phyloP scores from a whole-genome alignment of 495 filamentous ascomycete species.

The Staphylotrichum longicolle region DNA sequence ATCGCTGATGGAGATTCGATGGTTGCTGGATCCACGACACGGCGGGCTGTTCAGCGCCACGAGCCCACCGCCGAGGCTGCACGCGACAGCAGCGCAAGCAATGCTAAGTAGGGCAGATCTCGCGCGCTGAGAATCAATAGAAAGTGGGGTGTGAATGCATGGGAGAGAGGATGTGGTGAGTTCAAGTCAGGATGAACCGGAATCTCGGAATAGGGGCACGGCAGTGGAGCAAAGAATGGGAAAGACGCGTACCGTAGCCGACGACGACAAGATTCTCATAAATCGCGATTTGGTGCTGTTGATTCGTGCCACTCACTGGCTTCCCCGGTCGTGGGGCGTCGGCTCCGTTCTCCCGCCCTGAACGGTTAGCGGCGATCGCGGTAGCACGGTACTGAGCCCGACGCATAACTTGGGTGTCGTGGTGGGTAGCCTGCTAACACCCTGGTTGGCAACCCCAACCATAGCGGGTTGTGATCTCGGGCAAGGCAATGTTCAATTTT shows the following conservation, averaged over 20 bases:
- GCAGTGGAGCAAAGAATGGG: constrained; percentile 17
- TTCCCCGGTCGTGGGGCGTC: constrained; percentile 18
- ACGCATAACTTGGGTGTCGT: not conserved
- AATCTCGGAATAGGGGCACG: constrained; percentile 15
- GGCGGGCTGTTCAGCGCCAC: too few species aligned
- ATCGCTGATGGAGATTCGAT: too few species aligned
- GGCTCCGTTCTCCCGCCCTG: constrained; percentile 16
- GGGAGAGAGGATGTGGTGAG: constrained; percentile 1
- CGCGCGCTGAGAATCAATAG: not conserved
- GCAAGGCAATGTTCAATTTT: too few species aligned
- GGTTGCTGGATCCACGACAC: too few species aligned
- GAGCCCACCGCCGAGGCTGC: not conserved
- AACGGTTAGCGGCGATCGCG: constrained; percentile 31
- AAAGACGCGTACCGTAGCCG: constrained; percentile 34
- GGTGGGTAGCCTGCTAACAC: constrained; percentile 24
- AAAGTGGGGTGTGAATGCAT: not conserved
- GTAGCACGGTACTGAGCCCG: constrained; percentile 23
- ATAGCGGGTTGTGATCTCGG: not conserved
- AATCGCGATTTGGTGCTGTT: constrained; percentile 12
- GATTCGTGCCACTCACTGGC: constrained; percentile 17
- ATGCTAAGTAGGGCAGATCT: too few species aligned
- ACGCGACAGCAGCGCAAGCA: not conserved
- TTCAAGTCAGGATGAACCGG: constrained; percentile 10
- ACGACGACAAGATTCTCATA: constrained; percentile 20
- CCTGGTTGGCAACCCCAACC: not conserved